Evolutionary conservation across 2,329 filamentous ascomycete species (phyloP).

Genomic region (Diaporthe sp.): DNA sequence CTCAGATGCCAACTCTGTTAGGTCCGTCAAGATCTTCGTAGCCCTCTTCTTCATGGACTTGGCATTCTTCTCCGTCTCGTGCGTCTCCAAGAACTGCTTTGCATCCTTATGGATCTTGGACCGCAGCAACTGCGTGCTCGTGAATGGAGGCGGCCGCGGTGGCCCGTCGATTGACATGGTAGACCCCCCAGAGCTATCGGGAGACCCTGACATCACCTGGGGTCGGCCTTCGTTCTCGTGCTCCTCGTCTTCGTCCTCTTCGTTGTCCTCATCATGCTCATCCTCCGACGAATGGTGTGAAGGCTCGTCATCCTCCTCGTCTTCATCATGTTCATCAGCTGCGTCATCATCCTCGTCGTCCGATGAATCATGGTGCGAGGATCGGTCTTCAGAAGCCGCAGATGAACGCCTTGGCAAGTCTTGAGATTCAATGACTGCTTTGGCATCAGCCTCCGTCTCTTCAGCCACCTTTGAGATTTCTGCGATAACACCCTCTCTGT

Average conservation of each 20-base stretch:
- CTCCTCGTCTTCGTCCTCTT: conserved; percentile 65
- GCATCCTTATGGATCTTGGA: conserved; percentile 81
- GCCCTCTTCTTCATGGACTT: conserved; percentile 84
- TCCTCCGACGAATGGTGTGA: conserved; percentile 49
- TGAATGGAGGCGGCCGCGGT: conserved; percentile 54
- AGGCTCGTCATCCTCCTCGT: conserved; percentile 56
- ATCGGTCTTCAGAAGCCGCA: conserved; percentile 39
- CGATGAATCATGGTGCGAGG: conserved; percentile 38
- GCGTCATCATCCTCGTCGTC: conserved; percentile 62
- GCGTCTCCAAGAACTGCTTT: conserved; percentile 83
- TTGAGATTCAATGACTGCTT: conserved; percentile 39
- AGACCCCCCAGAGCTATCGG: conserved; percentile 72
- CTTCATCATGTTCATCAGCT: conserved; percentile 59
- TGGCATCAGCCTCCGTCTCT: conserved; percentile 50
- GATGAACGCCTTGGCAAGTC: conserved; percentile 45
- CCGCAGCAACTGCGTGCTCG: conserved; percentile 68
- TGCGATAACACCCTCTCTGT: conserved; percentile 93
- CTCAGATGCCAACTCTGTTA: conserved; percentile 77
- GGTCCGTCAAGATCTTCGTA: conserved; percentile 75
- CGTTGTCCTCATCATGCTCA: conserved; percentile 58
- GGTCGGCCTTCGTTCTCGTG: conserved; percentile 55
- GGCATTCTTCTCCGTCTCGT: conserved; percentile 80
- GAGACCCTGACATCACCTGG: conserved; percentile 75
- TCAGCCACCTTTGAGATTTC: conserved; percentile 86
- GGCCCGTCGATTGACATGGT: conserved; percentile 72